Conservation (phyloP, 202 grass and related monocot genomes). For the Dendrocalamus latiflorus region DNA sequence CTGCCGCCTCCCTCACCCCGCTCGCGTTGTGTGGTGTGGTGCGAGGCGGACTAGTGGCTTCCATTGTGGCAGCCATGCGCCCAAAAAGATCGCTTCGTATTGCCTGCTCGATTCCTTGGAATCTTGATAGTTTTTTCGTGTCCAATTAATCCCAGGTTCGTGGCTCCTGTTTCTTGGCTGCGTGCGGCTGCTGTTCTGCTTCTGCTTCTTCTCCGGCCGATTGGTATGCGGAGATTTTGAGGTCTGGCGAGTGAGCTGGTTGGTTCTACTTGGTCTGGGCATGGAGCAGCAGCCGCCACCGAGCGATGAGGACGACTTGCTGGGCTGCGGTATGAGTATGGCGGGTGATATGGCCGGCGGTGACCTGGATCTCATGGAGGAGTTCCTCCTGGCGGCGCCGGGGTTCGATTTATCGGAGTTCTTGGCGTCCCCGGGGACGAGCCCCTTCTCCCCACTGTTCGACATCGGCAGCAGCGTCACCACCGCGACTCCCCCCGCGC, state of each 20-base stretch:
- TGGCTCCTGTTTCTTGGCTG: slow-evolving; percentile 6
- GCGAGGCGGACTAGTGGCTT: slow-evolving; percentile 25
- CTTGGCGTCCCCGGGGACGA: slow-evolving; percentile 3
- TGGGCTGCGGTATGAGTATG: neutral
- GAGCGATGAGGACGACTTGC: slow-evolving; percentile 1
- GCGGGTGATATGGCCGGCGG: slow-evolving; percentile 31
- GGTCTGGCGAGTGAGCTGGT: neutral
- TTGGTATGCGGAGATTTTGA: slow-evolving; percentile 17
- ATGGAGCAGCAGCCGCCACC: slow-evolving; percentile 30
- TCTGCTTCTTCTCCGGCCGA: neutral
- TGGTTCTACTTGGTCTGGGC: slow-evolving; percentile 3
- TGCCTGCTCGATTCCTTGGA: slow-evolving; percentile 28
- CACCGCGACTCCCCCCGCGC: too few species aligned
- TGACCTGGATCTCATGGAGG: slow-evolving; percentile 72
- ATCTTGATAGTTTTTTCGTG: neutral
- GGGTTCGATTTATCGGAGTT: slow-evolving; percentile 48
- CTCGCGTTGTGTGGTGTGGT: neutral
- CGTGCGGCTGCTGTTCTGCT: neutral
- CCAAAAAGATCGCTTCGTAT: slow-evolving; percentile 1
- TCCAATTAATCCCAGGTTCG: slow-evolving; percentile 18
- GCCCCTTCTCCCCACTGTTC: slow-evolving; percentile 49
- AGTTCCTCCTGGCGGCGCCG: slow-evolving; percentile 43
- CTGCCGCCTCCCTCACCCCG: neutral
- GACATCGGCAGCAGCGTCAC: slow-evolving; percentile 42
- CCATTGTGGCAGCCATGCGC: slow-evolving; percentile 37